Percentiles rank a stretch among this genome's conserved stretches.
These are phyloP conservation scores for Adansonia gregorii DNA, from an alignment of 441 rosid genomes.

Conservation along the genomic window DNA sequence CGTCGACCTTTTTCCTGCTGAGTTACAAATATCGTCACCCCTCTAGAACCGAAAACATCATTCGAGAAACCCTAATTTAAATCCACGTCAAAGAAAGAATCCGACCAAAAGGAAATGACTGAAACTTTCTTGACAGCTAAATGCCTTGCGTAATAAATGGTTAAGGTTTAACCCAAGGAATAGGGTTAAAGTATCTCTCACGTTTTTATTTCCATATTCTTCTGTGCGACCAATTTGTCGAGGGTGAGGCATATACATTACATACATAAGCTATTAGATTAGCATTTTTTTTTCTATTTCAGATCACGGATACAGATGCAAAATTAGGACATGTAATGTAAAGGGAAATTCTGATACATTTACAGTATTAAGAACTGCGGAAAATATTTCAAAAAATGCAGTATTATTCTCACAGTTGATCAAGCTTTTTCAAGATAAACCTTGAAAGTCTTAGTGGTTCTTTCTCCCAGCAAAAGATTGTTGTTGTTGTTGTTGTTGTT, in stretches of 20 bases:
- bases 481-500: slow-evolving; percentile 7
- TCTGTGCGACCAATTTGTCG: neutral
- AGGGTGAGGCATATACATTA: neutral
- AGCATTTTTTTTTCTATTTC: neutral
- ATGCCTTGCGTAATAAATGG: neutral
- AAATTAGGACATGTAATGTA: neutral
- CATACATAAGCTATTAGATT: neutral
- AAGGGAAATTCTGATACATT: neutral
- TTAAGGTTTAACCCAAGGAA: neutral
- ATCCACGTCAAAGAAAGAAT: neutral
- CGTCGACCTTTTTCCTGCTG: no score
- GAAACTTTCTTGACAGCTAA: neutral
- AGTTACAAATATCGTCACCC: neutral
- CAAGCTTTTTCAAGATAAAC: slow-evolving; percentile 23
- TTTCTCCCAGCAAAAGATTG: slow-evolving; percentile 26
- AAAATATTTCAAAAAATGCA: neutral
- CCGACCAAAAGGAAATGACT: neutral
- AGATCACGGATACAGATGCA: neutral
- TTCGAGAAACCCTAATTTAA: no score
- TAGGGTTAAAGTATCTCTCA: neutral
- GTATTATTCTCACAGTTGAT: neutral
- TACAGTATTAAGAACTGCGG: neutral
- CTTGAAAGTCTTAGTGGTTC: slow-evolving; percentile 20
- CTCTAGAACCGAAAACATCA: no score
- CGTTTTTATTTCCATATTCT: neutral